phyloP scores from a whole-genome alignment of 371 early-diverging fungal genomes.

The Mortierella sp. region DNA sequence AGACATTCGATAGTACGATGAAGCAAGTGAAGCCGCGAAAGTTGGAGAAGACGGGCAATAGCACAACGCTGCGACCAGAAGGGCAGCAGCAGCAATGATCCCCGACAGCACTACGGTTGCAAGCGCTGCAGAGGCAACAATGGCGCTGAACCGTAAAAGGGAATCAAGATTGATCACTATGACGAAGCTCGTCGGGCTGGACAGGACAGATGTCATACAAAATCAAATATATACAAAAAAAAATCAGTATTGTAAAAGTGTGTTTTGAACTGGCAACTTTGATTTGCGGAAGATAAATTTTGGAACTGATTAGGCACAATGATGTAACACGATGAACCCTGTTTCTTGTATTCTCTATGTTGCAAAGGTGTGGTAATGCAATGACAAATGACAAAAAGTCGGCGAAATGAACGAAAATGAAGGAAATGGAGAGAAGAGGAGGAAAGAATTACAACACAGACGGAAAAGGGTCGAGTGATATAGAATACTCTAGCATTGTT shows the following conservation, averaged over 20 bases:
- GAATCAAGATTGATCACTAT: background rate
- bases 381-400: background rate
- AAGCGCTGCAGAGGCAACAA: constrained; percentile 1
- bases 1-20: background rate
- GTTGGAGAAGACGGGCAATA: background rate
- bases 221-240: background rate
- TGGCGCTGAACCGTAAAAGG: background rate
- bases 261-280: background rate
- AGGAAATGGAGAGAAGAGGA: background rate
- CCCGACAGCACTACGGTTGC: background rate
- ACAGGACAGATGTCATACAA: background rate
- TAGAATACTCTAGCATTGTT: background rate
- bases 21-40: background rate
- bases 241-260: constrained; percentile 2
- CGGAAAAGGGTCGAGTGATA: background rate
- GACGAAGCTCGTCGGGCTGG: background rate
- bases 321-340: constrained; percentile 12
- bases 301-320: constrained; percentile 7
- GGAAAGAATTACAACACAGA: background rate
- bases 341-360: background rate
- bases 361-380: background rate
- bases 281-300: constrained; percentile 17
- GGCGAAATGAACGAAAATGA: background rate
- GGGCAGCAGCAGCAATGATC: background rate
- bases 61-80: background rate